Percentiles rank a stretch among this genome's conserved stretches.
These are phyloP conservation scores for Choiromyces venosus DNA, from an alignment of 495 filamentous ascomycete species.

Conservation along the genomic window DNA sequence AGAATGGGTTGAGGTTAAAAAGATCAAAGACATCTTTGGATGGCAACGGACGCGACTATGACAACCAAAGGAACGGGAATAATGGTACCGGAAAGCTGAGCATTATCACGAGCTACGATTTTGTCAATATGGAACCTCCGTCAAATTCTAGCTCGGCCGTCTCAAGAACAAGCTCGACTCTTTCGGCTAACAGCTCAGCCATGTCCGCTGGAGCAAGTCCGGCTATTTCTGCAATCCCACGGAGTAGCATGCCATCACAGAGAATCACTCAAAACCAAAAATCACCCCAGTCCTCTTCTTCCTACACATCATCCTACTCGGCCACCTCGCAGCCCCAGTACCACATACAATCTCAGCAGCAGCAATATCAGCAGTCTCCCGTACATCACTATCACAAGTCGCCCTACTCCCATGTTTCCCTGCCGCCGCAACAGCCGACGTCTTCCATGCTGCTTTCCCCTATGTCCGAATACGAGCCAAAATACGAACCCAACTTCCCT, in stretches of 20 bases:
- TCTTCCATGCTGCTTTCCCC: constrained; percentile 43
- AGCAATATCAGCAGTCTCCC: constrained; percentile 31
- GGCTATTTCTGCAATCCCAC: constrained; percentile 37
- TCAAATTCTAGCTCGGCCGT: constrained; percentile 42
- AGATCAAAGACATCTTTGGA: constrained; percentile 20
- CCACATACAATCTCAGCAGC: constrained; percentile 27
- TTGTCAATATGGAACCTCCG: constrained; percentile 50
- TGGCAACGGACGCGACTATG: constrained; percentile 29
- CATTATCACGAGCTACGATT: constrained; percentile 49
- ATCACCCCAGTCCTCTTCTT: constrained; percentile 29
- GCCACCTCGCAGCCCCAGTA: constrained; percentile 26
- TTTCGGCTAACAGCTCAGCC: constrained; percentile 24
- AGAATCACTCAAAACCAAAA: constrained; percentile 29
- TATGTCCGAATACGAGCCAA: constrained; percentile 40
- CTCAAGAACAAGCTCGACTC: constrained; percentile 35
- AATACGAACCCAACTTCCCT: constrained; percentile 38
- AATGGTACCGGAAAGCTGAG: constrained; percentile 35
- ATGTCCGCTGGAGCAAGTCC: constrained; percentile 38
- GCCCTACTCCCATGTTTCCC: constrained; percentile 36
- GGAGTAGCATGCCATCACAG: constrained; percentile 35
- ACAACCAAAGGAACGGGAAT: constrained; percentile 27
- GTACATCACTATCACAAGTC: constrained; percentile 40
- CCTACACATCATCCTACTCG: constrained; percentile 36
- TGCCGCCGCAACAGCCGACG: constrained; percentile 46
- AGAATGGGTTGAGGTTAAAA: constrained; percentile 23